Evolutionary conservation across 2,329 filamentous ascomycete species (phyloP).

Genomic region (Nigrospora sphaerica): DNA sequence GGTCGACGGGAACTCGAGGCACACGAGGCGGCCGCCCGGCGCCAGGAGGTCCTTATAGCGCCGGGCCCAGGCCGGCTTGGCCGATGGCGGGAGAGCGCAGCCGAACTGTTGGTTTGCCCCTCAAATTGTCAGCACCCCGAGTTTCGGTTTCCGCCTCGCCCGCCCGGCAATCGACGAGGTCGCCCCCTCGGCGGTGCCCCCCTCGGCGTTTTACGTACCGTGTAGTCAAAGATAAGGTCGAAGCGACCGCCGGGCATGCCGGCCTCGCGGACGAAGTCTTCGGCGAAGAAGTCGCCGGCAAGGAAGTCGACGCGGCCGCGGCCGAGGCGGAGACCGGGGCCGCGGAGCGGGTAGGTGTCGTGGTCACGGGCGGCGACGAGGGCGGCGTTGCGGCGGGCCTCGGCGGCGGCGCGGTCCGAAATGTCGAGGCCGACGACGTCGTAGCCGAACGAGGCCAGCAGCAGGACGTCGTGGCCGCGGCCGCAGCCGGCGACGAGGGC

Average conservation of each 20-base stretch:
- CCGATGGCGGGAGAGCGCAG: conserved; percentile 49
- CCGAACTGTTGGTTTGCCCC: conserved; percentile 41
- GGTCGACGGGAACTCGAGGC: conserved; percentile 71
- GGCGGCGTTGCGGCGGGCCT: conserved; percentile 36
- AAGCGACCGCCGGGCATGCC: conserved; percentile 39
- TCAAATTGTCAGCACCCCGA: background rate
- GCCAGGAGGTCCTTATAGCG: conserved; percentile 43
- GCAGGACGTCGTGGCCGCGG: conserved; percentile 70
- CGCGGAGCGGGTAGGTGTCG: conserved; percentile 19
- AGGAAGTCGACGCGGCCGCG: conserved; percentile 50
- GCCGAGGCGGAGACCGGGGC: too few species aligned
- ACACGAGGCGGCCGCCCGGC: conserved; percentile 45
- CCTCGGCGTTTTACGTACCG: conserved; percentile 32
- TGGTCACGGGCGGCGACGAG: conserved; percentile 26
- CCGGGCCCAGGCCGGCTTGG: conserved; percentile 45
- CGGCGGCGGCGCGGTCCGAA: conserved; percentile 38
- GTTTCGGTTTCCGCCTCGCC: background rate
- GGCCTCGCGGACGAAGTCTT: conserved; percentile 43
- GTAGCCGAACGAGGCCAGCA: conserved; percentile 69
- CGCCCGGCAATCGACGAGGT: too few species aligned
- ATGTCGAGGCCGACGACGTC: conserved; percentile 71
- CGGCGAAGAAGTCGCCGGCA: conserved; percentile 59
- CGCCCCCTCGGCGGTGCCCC: too few species aligned
- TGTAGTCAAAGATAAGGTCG: conserved; percentile 61
- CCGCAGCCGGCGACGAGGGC: conserved; percentile 80